Percentiles rank a stretch among this genome's conserved stretches.
These are phyloP conservation scores for Bassia scoparia DNA, from an alignment of 148 eudicot genomes.

Conservation along the genomic window DNA sequence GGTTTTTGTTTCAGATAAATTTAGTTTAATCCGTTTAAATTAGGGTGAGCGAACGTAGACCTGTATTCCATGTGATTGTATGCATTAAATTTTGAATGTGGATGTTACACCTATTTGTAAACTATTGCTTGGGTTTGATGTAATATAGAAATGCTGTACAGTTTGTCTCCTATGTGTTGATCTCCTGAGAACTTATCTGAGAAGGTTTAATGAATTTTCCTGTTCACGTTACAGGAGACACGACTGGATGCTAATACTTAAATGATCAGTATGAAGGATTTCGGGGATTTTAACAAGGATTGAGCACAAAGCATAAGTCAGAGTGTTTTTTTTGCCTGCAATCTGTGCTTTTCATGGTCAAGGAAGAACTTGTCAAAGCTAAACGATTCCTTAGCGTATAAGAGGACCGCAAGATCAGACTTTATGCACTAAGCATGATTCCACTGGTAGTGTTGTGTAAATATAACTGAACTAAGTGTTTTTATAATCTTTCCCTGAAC, in stretches of 20 bases:
- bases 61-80: neutral
- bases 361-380: constrained; percentile 88
- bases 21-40: neutral
- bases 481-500: neutral
- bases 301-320: constrained; percentile 94
- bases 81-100: neutral
- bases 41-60: neutral
- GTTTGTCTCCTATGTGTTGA: neutral
- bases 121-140: neutral
- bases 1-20: no score
- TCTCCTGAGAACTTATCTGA: neutral
- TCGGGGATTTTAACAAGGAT: constrained; percentile 78
- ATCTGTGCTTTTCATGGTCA: constrained; percentile 84
- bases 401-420: constrained; percentile 35
- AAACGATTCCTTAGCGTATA: constrained; percentile 35
- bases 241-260: constrained; percentile 73
- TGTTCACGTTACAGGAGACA: constrained; percentile 58
- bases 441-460: neutral
- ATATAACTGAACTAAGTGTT: neutral
- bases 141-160: neutral
- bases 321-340: constrained; percentile 95
- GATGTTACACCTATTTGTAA: neutral
- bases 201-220: neutral
- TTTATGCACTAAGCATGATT: constrained; percentile 36
- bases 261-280: constrained; percentile 87